Percentiles rank a stretch among this genome's conserved stretches.
phyloP scores from a whole-genome alignment of 495 filamentous ascomycete genomes.

The Cairneyella variabilis region DNA sequence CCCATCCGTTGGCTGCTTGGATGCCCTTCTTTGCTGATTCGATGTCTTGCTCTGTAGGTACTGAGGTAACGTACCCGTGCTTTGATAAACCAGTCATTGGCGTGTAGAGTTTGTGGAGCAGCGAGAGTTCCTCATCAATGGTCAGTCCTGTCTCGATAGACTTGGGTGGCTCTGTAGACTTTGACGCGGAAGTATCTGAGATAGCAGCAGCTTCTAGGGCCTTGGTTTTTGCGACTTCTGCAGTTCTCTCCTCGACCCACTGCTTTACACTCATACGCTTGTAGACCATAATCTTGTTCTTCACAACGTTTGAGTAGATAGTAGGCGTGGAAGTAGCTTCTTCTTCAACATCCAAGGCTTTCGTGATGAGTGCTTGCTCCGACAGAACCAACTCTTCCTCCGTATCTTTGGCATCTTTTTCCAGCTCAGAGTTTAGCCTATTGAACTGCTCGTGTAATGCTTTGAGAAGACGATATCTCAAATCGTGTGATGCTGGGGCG shows the following conservation, averaged over 20 bases:
- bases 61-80: conserved; percentile 69
- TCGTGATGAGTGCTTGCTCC: conserved; percentile 65
- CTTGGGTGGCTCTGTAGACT: conserved; percentile 30
- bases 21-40: conserved; percentile 60
- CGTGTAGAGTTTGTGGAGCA: conserved; percentile 57
- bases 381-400: conserved; percentile 51
- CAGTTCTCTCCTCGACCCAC: conserved; percentile 54
- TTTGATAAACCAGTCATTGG: conserved; percentile 54
- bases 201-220: conserved; percentile 16
- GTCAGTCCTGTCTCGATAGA: conserved; percentile 64
- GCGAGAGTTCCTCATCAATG: conserved; percentile 59
- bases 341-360: conserved; percentile 84
- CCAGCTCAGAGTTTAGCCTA: conserved; percentile 64
- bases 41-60: conserved; percentile 59
- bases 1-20: conserved; percentile 66
- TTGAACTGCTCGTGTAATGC: conserved; percentile 70
- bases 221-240: conserved; percentile 28
- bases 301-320: conserved; percentile 80
- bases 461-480: conserved; percentile 62
- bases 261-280: conserved; percentile 65
- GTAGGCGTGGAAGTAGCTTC: conserved; percentile 60
- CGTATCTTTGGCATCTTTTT: conserved; percentile 42
- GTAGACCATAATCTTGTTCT: conserved; percentile 67
- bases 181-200: conserved; percentile 12
- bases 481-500: conserved; percentile 65